Base-by-base conservation (phyloP, 2,329 filamentous ascomycete genomes). In the Emmonsiellopsis sp. region DNA sequence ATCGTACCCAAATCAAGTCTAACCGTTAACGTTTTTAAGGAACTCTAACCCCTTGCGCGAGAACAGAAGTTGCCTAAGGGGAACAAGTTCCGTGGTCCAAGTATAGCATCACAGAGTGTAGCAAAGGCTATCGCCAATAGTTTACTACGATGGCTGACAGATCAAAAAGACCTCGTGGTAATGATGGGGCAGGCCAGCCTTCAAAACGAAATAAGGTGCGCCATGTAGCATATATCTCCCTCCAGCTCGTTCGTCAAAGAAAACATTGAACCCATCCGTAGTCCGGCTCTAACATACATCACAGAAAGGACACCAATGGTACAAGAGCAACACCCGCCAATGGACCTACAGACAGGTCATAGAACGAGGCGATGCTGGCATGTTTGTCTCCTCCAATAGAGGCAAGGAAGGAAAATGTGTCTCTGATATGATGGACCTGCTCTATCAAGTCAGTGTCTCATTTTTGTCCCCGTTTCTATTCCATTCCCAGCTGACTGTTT, bases 321-420 rank as follows among this genome's bases (percentile, higher is more conserved):
- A 49, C 35, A 49, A 32, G 47, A 49, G 47, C 47, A 49, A 49
- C 10, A 49, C 47, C 5, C 47, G 47, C 35, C 47, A 49, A 16
- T 49, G 47, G 47, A 49, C 34, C 15, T 38, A 40, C 20, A 62
- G 54, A 56, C 56, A 37, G 58, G 52, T 26, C 63, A 59, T 76
- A 50, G 70, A 74, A 54, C 63, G 59, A 51, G 82, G 81, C 13
- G 81, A 84, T 61, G 73, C 75, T 50, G 82, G 82, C 9, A 81
- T 85, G 31, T 84, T 82, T 73, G 77, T 80, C 42, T 83, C 82
- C 2, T 84, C 81, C 63, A 76, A 80, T 55, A 80, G 79, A 68
- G 80, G 80, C 56, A 78, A 75, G 62, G 82, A 85, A 68, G 72
- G 70, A 41, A 83, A 81, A 67, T 82, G 79, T 54, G 74, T 80